Base-by-base conservation (phyloP, 176 grass and related monocot genomes). In the Carex pumila region DNA sequence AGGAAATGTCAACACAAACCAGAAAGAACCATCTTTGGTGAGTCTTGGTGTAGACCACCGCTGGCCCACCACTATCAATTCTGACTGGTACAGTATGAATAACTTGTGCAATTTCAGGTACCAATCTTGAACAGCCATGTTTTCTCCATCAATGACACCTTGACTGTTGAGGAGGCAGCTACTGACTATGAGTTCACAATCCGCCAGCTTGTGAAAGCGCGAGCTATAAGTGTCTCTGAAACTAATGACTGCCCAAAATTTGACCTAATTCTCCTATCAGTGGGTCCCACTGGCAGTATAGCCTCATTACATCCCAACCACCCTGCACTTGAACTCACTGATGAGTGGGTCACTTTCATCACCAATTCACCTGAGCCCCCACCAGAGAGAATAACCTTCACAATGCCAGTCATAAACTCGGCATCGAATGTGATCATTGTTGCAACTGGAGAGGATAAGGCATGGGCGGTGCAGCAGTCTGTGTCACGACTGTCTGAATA, bases 331-430 rank as follows among this genome's bases (percentile, higher is more conserved):
- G 70, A 84, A 19, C 53, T 88, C 47, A 90, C 87, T 61, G 87
- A 85, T 1, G 64, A 88, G 68, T 93, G 91, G 91, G 63, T 93
- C 30, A 87, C 91, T 69, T 91, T 87, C 91, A 87, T 91, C 58
- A 90, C 84, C 2, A 89, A 90, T 76, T 83, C 86, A 8, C 89
- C 89, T 22, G 86, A 89, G 58, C 86, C 89, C 2, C 91, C 91
- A 32, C 91, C 88, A 6, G 89, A 90, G 61, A 93, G 91, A 83
- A 93, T 93, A 29, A 93, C 91, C 52, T 90, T 93, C 55, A 93
- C 91, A 11, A 45, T 93, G 54, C 89, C 89, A 25, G 91, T 93
- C 19, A 87, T 93, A 70, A 93, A 90, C 63, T 87, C 91, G 0
- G 89, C 89, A 36, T 80, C 86, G 17, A 85, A 89, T 84, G 63